Evolutionary conservation across 345 rosid genomes (phyloP).

Genomic region (Euclidium syriacum): DNA sequence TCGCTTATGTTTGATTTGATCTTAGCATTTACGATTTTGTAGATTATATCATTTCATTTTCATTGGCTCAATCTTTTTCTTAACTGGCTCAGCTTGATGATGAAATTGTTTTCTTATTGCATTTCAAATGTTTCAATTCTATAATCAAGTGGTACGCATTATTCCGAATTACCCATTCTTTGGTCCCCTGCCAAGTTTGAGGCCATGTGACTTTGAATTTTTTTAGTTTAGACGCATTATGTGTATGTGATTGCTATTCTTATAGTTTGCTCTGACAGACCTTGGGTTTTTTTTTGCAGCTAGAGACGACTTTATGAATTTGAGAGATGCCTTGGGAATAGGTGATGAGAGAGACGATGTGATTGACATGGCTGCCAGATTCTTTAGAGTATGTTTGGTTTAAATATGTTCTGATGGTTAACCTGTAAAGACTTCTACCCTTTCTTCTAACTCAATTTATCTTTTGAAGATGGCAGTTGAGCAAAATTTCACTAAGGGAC

Average conservation of each 20-base stretch:
- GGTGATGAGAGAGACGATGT: conserved; percentile 58
- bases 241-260: neutral
- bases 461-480: conserved; percentile 66
- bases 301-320: conserved; percentile 42
- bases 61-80: neutral
- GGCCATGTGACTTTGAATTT: neutral
- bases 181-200: neutral
- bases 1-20: neutral
- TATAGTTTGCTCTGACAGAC: conserved; percentile 2
- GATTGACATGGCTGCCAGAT: conserved; percentile 45
- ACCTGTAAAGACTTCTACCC: neutral
- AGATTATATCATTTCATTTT: neutral
- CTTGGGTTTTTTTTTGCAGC: conserved; percentile 38
- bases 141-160: neutral
- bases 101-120: neutral
- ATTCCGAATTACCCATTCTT: neutral
- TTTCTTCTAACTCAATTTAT: conserved; percentile 7
- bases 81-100: neutral
- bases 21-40: neutral
- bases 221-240: neutral
- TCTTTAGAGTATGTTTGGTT: conserved; percentile 54
- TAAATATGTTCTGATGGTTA: neutral
- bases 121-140: neutral
- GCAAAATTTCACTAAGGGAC: conserved; percentile 72
- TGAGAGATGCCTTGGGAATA: conserved; percentile 55